Base-by-base conservation (phyloP, 2,329 filamentous ascomycete species). In the Apiospora rasikravindrae region DNA sequence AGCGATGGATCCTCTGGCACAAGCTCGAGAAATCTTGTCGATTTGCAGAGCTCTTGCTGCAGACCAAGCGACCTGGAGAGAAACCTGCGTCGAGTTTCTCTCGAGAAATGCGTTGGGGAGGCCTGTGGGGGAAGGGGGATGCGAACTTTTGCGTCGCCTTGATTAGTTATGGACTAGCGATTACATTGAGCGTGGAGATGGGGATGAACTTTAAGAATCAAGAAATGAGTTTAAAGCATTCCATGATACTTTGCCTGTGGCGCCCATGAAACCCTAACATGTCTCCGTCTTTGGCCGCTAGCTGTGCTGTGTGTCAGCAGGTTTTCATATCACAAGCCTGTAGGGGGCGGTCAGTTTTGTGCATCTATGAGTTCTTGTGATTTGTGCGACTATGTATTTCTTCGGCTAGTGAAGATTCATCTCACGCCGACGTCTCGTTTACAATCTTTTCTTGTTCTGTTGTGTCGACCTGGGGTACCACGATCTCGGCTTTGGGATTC, bases 391-490 rank as follows among this genome's bases (percentile, higher is more conserved):
- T 64, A 64, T 64, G 33, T 64, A 40, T 40, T 40, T 64, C 57
- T 11, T 40, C 33, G 11, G 40, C 33, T 37, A 64, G 57, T 19
- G 33, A n/a, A 57, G 19, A n/a, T 64, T 40, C 57, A 37, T 64
- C 67, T 69, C 37, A 69, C 37, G 68, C 68, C 68, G 68, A 69
- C 10, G 68, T 69, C 33, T 69, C 68, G 11, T 69, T 69, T 10
- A 69, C 68, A 29, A 69, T 26, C n/a, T 69, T 42, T 53, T 42
- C 26, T 51, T 69, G 45, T 51, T 69, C 77, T 84, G 74, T 88
- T 80, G 68, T 88, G 81, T 86, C 87, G 86, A 94, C 82, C 92
- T 92, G 96, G 0, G 89, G 89, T 0, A 90, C 86, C 26, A 90
- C 78, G 1, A 85, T 89, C 80, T 86, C 88, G 1, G 88, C 90